Evolutionary conservation across 192 early-diverging fungal species (phyloP), one percentile per base, ranked within the genome.

Genomic region (Backusella tuberculispora): DNA sequence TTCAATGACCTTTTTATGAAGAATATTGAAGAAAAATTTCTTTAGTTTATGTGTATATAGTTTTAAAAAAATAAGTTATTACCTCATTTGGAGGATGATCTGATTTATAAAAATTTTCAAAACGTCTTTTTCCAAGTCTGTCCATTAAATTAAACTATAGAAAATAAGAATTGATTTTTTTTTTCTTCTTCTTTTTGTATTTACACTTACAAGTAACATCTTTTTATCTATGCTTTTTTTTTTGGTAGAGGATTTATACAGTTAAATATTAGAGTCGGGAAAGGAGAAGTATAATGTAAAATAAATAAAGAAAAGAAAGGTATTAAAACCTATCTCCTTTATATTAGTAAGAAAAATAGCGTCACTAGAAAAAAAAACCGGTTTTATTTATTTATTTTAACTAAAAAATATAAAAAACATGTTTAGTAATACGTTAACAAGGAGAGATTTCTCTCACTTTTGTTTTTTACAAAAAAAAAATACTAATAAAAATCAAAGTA

Each of bases 331-430:
- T 21, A 24, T 53, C 50, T 53, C 50, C 50, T 53, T 53, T 56
- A 5, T 5, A 10, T 53, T 56, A 21, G 50, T 24, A 10, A 21
- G 21, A n/a, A n/a, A 56, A 56, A 56, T 3, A 21, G 50, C 50
- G 9, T 56, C 50, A 56, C 50, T 56, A n/a, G n/a, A n/a, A n/a
- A n/a, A n/a, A 24, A 4, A 56, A 56, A 56, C 50, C 50, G 50
- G 50, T 56, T 56, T 56, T 56, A 12, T 56, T 56, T 56, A 56
- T 56, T 56, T 56, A n/a, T 24, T n/a, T n/a, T n/a, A n/a, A n/a
- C n/a, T n/a, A n/a, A n/a, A n/a, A n/a, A n/a, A n/a, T n/a, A n/a
- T n/a, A n/a, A n/a, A 56, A 56, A 56, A 56, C 50, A 56, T 56
- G 50, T 24, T 56, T 24, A 56, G 50, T 56, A 56, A 56, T 21